These are phyloP conservation scores for Hordeum vulgare DNA, from an alignment of 176 grass and related monocot genomes.

Conservation along the genomic window MorexV3_pseudomolecules_assembly NC_058521.1:57246084-57246583, in stretches of 20 bases:
- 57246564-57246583: not conserved
- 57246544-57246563: not conserved
- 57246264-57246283: slow-evolving; percentile 9
- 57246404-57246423: not conserved
- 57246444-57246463: not conserved
- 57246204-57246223: not conserved
- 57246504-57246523: not conserved
- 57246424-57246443: not conserved
- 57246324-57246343: not conserved
- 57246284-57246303: not conserved
- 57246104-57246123: not conserved
- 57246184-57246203: not conserved
- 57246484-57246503: not conserved
- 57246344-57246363: not conserved
- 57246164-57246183: not conserved
- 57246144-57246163: too few relatives aligned
- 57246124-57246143: not conserved
- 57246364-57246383: not conserved
- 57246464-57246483: not conserved
- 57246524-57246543: not conserved
- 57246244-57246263: not conserved
- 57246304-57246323: not conserved
- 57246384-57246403: not conserved
- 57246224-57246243: not conserved
- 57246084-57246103: not conserved